Evolutionary conservation across 2,329 filamentous ascomycete genomes (phyloP), one percentile per base, ranked within the genome.

Genomic region (Nannizzia gypsea): DNA sequence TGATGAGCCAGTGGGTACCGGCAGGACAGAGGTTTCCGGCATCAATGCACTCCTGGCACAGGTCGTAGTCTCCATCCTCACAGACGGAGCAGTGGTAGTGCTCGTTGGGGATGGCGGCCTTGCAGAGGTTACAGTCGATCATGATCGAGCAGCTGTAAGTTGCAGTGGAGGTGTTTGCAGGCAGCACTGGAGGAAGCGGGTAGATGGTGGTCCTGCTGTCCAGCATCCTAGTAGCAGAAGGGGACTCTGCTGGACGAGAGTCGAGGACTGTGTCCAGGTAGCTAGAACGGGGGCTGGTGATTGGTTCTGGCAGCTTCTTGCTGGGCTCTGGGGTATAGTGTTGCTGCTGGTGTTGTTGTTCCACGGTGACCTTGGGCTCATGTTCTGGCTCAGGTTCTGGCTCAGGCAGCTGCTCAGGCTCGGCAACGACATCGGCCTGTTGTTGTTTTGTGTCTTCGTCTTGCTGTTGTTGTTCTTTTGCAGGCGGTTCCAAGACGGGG

Each of bases 81-180:
- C 93, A 99, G 61, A 88, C 89, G 65, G 88, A 88, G 79, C 95
- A 99, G 76, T 99, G 93, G 74, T 89, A 99, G 74, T 99, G 92
- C 57, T 84, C 82, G 66, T 90, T 85, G 28, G 86, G 82, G 68
- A 96, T 90, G 46, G 85, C 83, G 63, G 78, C 79, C 66, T 90
- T 87, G 74, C 93, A 99, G 71, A 83, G 82, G 77, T 99, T 97
- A 82, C 93, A 99, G 78, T 89, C 95, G 50, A 99, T 90, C 11
- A 88, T 88, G 74, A 91, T 96, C 54, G 81, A 76, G 36, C 36
- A 36, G 36, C 20, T 56, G 54, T 56, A 56, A 1, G 54, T 36
- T n/a, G 54, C 31, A 3, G 28, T 56, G 60, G 64, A 50, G 66
- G 63, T 59, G 67, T 63, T 6, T 70, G 67, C 50, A 69, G 67